phyloP scores from a whole-genome alignment of 805 yeast species.

The Lachancea mirantina region DNA sequence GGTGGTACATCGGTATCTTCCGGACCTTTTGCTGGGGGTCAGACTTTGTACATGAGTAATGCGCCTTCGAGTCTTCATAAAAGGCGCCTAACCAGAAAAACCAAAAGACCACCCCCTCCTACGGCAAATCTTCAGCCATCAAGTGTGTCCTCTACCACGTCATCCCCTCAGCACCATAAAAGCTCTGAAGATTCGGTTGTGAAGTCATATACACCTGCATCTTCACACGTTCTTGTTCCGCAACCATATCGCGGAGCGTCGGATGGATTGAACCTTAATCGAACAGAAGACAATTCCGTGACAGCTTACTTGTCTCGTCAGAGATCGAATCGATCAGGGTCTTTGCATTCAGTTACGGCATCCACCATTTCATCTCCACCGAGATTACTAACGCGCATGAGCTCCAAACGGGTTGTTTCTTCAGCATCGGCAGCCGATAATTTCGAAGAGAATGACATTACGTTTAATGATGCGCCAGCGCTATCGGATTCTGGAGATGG shows the following conservation, averaged over 20 bases:
- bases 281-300: constrained; percentile 9
- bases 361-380: constrained; percentile 22
- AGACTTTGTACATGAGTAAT: not conserved
- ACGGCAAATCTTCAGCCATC: constrained; percentile 1
- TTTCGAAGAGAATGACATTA: constrained; percentile 63
- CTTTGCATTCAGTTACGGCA: constrained; percentile 14
- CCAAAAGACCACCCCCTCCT: constrained; percentile 19
- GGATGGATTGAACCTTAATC: constrained; percentile 10
- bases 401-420: constrained; percentile 30
- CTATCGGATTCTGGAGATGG: constrained; percentile 49
- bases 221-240: constrained; percentile 37
- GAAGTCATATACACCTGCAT: constrained; percentile 37
- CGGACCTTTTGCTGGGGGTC: not conserved
- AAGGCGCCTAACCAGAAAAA: constrained; percentile 12
- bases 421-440: constrained; percentile 39
- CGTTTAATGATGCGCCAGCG: constrained; percentile 68
- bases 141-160: not conserved
- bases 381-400: constrained; percentile 23
- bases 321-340: constrained; percentile 19
- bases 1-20: constrained; percentile 14
- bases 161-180: constrained; percentile 6
- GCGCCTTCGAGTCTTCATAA: constrained; percentile 14
- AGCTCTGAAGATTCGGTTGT: constrained; percentile 21
- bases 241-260: constrained; percentile 35
- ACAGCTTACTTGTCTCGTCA: constrained; percentile 13